phyloP scores from a whole-genome alignment of 228 moss, liverwort and hornwort species.

The Sphagnum magellanicum region DNA sequence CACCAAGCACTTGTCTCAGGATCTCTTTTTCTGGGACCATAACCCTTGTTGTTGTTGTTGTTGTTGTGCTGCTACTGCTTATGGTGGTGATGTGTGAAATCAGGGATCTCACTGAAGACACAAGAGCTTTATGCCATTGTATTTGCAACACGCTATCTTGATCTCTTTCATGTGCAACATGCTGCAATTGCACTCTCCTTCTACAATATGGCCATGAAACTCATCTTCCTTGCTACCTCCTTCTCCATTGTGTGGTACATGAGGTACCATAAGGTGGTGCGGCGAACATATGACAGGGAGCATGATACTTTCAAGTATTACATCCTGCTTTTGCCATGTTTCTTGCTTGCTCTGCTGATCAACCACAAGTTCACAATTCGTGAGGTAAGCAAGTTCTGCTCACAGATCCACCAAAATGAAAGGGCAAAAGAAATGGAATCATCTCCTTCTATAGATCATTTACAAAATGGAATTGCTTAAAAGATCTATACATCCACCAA shows the following conservation, averaged over 20 bases:
- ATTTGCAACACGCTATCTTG: conserved; percentile 82
- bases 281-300: conserved; percentile 68
- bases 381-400: conserved; percentile 20
- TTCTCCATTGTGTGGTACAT: conserved; percentile 92
- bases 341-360: conserved; percentile 49
- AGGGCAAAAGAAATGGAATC: too few relatives aligned
- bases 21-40: too few relatives aligned
- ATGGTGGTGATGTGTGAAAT: neutral
- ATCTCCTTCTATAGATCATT: too few relatives aligned
- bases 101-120: conserved; percentile 90
- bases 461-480: too few relatives aligned
- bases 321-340: conserved; percentile 58
- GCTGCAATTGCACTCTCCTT: conserved; percentile 39
- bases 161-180: conserved; percentile 45
- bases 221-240: conserved; percentile 82
- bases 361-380: conserved; percentile 51
- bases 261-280: conserved; percentile 70
- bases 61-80: too few relatives aligned
- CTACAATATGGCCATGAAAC: conserved; percentile 88
- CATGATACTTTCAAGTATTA: conserved; percentile 76
- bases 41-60: too few relatives aligned
- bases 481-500: too few relatives aligned
- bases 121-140: conserved; percentile 94
- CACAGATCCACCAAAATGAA: too few relatives aligned
- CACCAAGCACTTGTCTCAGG: too few relatives aligned